A percentile compares a stretch with the other conserved stretches of the same genome.
phyloP scores from a whole-genome alignment of 108 stramenopile genomes.

The Nannochloropsis gaditana region DNA sequence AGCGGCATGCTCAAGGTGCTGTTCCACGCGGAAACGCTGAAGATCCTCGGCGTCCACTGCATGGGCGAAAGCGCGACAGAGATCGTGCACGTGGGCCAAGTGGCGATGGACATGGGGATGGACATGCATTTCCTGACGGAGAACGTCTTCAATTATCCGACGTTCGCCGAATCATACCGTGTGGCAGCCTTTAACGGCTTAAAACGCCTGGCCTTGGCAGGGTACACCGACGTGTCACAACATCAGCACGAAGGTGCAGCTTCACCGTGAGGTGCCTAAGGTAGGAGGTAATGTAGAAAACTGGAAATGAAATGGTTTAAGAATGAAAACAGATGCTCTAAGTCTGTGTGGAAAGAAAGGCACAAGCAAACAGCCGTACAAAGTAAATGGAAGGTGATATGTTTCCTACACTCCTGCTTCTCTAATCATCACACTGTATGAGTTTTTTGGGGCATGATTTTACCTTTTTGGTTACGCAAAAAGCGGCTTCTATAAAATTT shows the following conservation, averaged over 20 bases:
- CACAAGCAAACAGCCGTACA: too few species aligned
- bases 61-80: not conserved
- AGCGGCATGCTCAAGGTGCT: not conserved
- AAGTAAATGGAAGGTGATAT: too few species aligned
- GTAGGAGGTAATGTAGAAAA: too few species aligned
- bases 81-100: slow-evolving; percentile 16
- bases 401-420: too few species aligned
- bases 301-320: too few species aligned
- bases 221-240: not conserved
- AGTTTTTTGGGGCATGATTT: not conserved
- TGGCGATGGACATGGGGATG: slow-evolving; percentile 13
- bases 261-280: too few species aligned
- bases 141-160: slow-evolving; percentile 20
- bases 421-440: too few species aligned
- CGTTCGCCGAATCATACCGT: slow-evolving; percentile 17
- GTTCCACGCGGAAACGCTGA: slow-evolving; percentile 26
- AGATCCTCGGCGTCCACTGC: not conserved
- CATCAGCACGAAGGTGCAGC: not conserved
- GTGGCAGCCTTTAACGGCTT: not conserved
- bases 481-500: not conserved
- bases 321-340: too few species aligned
- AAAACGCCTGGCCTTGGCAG: slow-evolving; percentile 9
- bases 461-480: not conserved
- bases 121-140: not conserved
- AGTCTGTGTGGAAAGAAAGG: too few species aligned